Evolutionary conservation across 306 rosid species (phyloP).

Genomic region (Cucurbita ficifolia): DNA sequence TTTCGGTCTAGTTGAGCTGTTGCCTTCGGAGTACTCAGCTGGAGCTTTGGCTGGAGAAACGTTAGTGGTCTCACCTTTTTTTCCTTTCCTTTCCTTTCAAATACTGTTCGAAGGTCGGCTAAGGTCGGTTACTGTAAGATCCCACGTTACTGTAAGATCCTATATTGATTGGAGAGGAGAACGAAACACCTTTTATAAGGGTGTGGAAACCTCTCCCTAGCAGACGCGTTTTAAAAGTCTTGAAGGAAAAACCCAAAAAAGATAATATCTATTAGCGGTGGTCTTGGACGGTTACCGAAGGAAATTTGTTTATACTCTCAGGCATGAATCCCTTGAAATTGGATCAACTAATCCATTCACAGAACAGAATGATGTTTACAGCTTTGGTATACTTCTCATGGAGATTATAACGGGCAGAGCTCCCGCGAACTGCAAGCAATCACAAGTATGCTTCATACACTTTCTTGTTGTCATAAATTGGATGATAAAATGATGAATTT

Average conservation of each 20-base stretch:
- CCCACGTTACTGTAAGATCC: too few relatives aligned
- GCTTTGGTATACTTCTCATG: slow-evolving; percentile 52
- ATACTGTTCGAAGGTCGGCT: not conserved
- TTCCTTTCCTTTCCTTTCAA: not conserved
- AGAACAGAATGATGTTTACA: slow-evolving; percentile 34
- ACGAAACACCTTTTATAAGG: too few relatives aligned
- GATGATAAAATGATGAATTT: not conserved
- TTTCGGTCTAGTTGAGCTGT: slow-evolving; percentile 36
- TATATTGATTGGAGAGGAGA: too few relatives aligned
- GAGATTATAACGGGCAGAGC: slow-evolving; percentile 48
- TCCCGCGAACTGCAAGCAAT: slow-evolving; percentile 16
- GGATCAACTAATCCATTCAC: slow-evolving; percentile 13
- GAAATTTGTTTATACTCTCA: slow-evolving; percentile 6
- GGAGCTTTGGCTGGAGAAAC: slow-evolving; percentile 21
- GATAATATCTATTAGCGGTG: too few relatives aligned
- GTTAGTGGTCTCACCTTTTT: slow-evolving; percentile 16
- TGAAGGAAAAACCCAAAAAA: too few relatives aligned
- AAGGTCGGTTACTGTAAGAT: too few relatives aligned
- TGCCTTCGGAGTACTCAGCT: slow-evolving; percentile 10
- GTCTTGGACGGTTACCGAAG: too few relatives aligned
- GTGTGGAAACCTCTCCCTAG: too few relatives aligned
- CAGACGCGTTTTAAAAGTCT: too few relatives aligned
- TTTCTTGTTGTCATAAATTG: not conserved
- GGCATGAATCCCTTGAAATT: slow-evolving; percentile 23
- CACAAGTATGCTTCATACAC: slow-evolving; percentile 21